Evolutionary conservation across 352 stramenopile species (phyloP), one percentile per base, ranked within the genome.

Genomic region (Globisporangium cylindrosporum): DNA sequence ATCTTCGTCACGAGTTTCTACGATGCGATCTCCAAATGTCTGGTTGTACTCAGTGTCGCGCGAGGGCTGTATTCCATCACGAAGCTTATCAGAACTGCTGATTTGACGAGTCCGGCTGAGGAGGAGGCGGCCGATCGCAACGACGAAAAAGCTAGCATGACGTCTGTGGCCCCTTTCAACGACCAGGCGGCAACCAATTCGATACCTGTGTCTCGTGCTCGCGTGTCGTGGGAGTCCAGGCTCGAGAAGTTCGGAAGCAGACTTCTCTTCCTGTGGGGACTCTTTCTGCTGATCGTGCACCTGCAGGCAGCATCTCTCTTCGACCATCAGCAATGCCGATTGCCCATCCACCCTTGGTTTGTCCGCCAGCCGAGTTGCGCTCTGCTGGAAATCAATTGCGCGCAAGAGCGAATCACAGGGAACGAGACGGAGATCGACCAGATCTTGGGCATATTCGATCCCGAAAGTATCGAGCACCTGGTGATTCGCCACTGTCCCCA

Each of bases 21-120:
- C 43, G 69, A 78, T 18, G 69, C 53, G 3, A 22, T 73, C 3
- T 66, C 62, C 34, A 71, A 66, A 54, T 75, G 68, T 25, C 65
- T 75, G 14, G 73, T 75, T 46, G 69, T 34, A n/a, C 43, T 82
- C 4, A 78, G 76, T 29, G 79, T 82, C 68, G 7, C 36, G 2
- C 22, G 66, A 18, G 64, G 65, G 4, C 38, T 78, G 6, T 69
- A 63, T 18, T 59, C 72, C 20, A 66, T 73, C 22, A 59, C 72
- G 15, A 68, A 60, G 46, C 75, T 67, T 10, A 48, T 61, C 58
- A 71, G 8, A 14, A 69, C 20, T 4, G 29, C 56, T 20, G 56
- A 61, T 61, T 49, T 49, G 15, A n/a, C 56, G 9, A 48, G 56
- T n/a, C 32, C 38, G 34, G 10, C 14, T 38, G 54, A 67, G 8